A percentile compares a stretch with the other conserved stretches of the same genome.
Conservation (phyloP, 805 yeast species). For the Cyberlindnera euphorbiae region DNA sequence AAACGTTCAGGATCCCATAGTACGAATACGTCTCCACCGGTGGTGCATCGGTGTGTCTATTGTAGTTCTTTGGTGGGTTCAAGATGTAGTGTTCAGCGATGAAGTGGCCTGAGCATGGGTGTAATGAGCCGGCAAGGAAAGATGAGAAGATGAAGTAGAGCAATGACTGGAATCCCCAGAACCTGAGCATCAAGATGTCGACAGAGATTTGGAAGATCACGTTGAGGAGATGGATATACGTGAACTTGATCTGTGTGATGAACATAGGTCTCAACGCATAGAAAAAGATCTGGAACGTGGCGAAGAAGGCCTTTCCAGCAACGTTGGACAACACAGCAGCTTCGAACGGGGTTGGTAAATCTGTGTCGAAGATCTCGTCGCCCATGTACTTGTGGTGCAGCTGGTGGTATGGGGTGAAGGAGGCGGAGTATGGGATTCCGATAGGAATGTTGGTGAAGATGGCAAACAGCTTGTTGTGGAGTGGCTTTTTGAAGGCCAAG, state of each 20-base stretch:
- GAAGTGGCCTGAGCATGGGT: conserved; percentile 93
- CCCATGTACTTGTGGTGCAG: conserved; percentile 89
- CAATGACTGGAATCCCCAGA: conserved; percentile 62
- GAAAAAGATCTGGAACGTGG: conserved; percentile 82
- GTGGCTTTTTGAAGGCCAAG: conserved; percentile 72
- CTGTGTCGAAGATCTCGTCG: conserved; percentile 79
- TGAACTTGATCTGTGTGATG: conserved; percentile 68
- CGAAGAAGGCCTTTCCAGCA: conserved; percentile 85
- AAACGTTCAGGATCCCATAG: conserved; percentile 70
- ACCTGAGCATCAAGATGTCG: conserved; percentile 52
- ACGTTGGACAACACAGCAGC: conserved; percentile 70
- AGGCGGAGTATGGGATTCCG: conserved; percentile 87
- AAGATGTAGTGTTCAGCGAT: conserved; percentile 90
- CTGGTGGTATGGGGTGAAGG: conserved; percentile 83
- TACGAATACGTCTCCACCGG: conserved; percentile 85
- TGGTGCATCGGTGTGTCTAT: conserved; percentile 32
- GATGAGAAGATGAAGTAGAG: conserved; percentile 69
- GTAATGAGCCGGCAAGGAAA: conserved; percentile 85
- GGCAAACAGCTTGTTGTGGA: conserved; percentile 72
- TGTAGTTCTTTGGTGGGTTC: conserved; percentile 42
- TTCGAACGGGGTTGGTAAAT: conserved; percentile 77
- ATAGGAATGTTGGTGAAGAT: conserved; percentile 79
- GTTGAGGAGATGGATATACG: conserved; percentile 70
- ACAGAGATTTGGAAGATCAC: conserved; percentile 49
- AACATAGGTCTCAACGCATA: conserved; percentile 90